phyloP scores from a whole-genome alignment of 495 filamentous ascomycete genomes.

The Elasticomyces elasticus region DNA sequence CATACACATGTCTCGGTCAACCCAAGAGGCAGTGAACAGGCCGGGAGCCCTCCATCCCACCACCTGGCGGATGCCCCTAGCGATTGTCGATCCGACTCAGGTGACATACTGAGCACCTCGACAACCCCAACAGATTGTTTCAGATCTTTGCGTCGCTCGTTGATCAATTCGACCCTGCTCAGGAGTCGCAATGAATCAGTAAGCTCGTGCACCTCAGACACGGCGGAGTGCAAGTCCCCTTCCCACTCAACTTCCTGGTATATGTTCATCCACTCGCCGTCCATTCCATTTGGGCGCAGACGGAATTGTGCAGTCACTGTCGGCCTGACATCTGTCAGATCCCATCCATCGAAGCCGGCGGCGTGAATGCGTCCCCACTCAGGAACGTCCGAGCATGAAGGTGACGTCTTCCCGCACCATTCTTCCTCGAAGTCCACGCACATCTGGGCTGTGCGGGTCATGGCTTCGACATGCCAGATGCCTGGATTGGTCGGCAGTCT shows the following conservation, averaged over 20 bases:
- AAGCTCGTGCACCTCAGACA: background rate
- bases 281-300: slow-evolving; percentile 12
- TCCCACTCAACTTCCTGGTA: background rate
- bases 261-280: slow-evolving; percentile 12
- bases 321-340: background rate
- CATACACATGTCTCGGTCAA: no score
- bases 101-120: background rate
- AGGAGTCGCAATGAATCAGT: background rate
- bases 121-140: background rate
- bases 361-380: slow-evolving; percentile 11
- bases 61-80: background rate
- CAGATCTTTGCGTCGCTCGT: background rate
- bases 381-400: slow-evolving; percentile 5
- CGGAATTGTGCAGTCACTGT: background rate
- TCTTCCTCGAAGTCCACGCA: slow-evolving; percentile 6
- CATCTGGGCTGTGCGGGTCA: slow-evolving; percentile 1
- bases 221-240: background rate
- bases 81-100: background rate
- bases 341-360: slow-evolving; percentile 6
- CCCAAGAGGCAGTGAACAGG: no score
- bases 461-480: slow-evolving; percentile 17
- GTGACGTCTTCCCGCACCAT: background rate
- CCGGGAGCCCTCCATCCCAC: no score
- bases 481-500: background rate
- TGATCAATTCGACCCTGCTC: background rate